Evolutionary conservation across 202 grass and related monocot species (phyloP), one percentile per base, ranked within the genome.

Genomic region (Panicum hallii): DNA sequence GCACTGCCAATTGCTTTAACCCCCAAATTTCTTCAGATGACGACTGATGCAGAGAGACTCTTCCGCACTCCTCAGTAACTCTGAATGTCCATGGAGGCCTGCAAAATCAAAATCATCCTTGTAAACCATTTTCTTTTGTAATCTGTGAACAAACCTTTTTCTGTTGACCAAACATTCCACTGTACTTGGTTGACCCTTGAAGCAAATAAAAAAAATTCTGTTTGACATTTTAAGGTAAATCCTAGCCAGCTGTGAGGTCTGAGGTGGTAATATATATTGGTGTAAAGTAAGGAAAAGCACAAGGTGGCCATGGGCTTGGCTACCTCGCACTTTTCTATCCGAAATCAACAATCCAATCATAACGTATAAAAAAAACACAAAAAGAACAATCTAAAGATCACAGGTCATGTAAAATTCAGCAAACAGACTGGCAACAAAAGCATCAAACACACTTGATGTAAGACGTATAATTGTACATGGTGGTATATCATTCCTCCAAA

Each of bases 71-170:
- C 66, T 65, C 36, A 42, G 11, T 67, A 44, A 9, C 10, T 77
- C 10, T 67, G 22, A 68, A 67, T 22, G 45, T 3, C 11, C 32
- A 16, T 11, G 30, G 23, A 17, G 64, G 23, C 6, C 26, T 57
- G 16, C 20, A 79, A 84, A 22, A 84, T 41, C 20, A 79, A 84
- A 22, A 84, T 41, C n/a, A 20, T 67, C 10, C 9, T 48, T 47
- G 56, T 45, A 70, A 70, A 56, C 41, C 42, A 3, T 11, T 17
- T 64, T 13, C 4, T 19, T 52, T 74, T 15, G 40, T 12, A 19
- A 69, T 28, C 6, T 40, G 13, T 62, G 44, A 74, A 71, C 9
- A 63, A 43, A 45, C 14, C 41, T 44, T 50, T 48, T 28, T 9
- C 20, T 44, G 57, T 41, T 64, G 34, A 63, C 67, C 45, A 79